Base-by-base conservation (phyloP, 352 stramenopile species). In the Phytopythium montanum region DNA sequence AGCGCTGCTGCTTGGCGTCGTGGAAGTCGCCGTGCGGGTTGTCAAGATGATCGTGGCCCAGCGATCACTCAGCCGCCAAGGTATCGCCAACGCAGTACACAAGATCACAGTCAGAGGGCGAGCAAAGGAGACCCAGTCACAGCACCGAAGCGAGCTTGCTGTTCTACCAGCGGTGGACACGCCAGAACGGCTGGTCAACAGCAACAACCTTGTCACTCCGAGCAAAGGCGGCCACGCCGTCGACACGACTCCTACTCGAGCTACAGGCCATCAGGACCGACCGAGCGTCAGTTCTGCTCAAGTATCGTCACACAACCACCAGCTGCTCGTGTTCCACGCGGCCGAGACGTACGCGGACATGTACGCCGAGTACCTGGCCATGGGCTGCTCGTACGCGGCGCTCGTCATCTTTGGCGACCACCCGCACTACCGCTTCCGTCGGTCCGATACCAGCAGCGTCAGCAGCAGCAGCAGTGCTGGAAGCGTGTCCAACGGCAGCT, bases 311-410 rank as follows among this genome's bases (percentile, higher is more conserved):
- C 58, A 44, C 4, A 46, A 36, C 29, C 66, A 62, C 39, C 12
- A 63, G 0, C 25, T 57, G 3, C 33, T 58, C 19, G 41, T 70
- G 7, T 26, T 46, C 9, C 75, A 80, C 33, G 53, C 56, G 2
- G 60, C 54, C 1, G 71, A 80, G 45, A 58, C 74, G 19, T 68
- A 61, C 9, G 68, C 65, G 16, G 69, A 77, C 56, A 81, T 81
- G 72, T 79, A 76, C 54, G 69, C 66, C 18, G 75, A 84, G 38
- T 84, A 79, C 44, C 50, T 81, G 10, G 69, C 69, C 4, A 73
- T 84, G 50, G 64, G 69, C 26, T 81, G 69, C 49, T 79, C 69
- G 4, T 73, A 64, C 34, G 61, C 59, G 21, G 70, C 81, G 21
- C 21, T 72, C 3, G 65, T 72, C 21, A 60, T 76, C 28, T 76